Conservation (phyloP, 176 grass and related monocot species). For the Triticum aestivum region DNA sequence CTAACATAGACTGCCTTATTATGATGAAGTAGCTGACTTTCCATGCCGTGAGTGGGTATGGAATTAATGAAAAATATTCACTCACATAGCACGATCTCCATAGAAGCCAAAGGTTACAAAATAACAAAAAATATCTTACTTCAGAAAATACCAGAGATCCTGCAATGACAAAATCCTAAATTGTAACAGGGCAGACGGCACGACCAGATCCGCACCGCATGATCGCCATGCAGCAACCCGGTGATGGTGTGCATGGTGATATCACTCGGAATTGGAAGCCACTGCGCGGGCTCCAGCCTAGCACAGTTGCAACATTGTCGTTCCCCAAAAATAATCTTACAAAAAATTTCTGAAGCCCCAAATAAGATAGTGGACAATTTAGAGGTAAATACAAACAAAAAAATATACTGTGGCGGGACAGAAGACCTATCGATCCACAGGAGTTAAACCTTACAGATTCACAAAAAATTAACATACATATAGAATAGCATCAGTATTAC, state of each 20-base stretch:
- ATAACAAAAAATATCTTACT: neutral
- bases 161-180: neutral
- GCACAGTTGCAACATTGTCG: neutral
- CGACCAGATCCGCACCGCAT: neutral
- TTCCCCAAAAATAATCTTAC: neutral
- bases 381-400: neutral
- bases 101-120: neutral
- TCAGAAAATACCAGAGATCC: neutral
- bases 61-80: neutral
- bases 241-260: neutral
- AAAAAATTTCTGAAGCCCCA: neutral
- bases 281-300: neutral
- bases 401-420: neutral
- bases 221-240: neutral
- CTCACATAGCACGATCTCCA: neutral
- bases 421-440: neutral
- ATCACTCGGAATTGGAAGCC: neutral
- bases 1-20: constrained; percentile 33
- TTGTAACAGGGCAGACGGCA: neutral
- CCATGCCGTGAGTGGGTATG: neutral
- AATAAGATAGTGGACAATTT: neutral
- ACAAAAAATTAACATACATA: neutral
- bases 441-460: neutral
- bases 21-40: neutral
- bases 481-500: constrained; percentile 10